Base-by-base conservation (phyloP, 768 basidiomycete genomes). In the Vararia minispora region DNA sequence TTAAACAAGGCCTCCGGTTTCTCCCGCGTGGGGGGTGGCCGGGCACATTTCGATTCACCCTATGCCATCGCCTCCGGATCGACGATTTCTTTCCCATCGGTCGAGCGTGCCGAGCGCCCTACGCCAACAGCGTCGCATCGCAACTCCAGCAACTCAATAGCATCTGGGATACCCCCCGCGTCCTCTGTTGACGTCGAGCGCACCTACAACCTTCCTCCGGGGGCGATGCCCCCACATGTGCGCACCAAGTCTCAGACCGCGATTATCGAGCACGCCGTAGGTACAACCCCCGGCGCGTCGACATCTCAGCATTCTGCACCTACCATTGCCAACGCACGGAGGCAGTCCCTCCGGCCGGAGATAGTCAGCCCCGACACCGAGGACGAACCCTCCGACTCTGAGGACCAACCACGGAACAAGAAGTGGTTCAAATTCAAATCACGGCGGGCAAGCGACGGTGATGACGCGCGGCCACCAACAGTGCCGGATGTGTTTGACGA, bases 181-280 rank as follows among this genome's bases (percentile, higher is more conserved):
- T 42, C 54, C 6, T 18, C 43, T 10, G 35, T 45, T 31, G 32
- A 41, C 37, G 40, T 47, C 37, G 36, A 47, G 39, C 40, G 38
- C 27, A 26, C 41, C 13, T 17, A 42, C 12, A 57, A 61, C 30
- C 45, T 66, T 13, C 78, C 80, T 0, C 66, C 71, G 4, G 81
- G 83, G 10, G 79, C 79, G 4, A 73, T 76, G 70, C 64, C 71
- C 28, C 76, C 80, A 13, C 82, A 83, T 53, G 62, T 71, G 24
- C 74, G 87, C 32, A 85, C 77, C 14, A 76, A 78, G 61, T 88
- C 85, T 23, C 87, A 90, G 54, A 80, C 79, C 3, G 87, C 87
- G 2, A 74, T 90, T 42, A 75, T 90, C n/a, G 84, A 89, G 41
- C 66, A 79, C 45, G 69, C 66, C 5, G 58, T 59, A 4, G 33